Base-by-base conservation (phyloP, 257 asterid species). In the Penstemon newberryi region DNA sequence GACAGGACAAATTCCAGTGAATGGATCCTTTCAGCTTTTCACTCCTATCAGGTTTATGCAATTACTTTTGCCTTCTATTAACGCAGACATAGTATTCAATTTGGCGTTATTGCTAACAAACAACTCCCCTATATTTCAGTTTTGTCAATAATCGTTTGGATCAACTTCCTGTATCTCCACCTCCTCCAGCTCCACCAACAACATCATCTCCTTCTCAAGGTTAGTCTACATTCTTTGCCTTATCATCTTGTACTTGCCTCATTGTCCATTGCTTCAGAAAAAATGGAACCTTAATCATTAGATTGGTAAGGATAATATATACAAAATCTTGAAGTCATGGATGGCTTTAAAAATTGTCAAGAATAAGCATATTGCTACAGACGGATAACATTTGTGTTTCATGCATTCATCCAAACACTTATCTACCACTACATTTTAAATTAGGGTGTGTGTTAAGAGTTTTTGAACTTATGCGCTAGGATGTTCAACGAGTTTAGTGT, bases 21-120 rank as follows among this genome's bases (percentile, higher is more conserved):
- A 87, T 75, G 99, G 99, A 73, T 94, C 99, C 76, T 94, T 94
- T 81, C 81, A 80, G 66, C 89, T 87, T 60, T 91, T 94, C 78
- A 91, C 97, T 72, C 97, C 97, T 70, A 86, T 91, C 87, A 94
- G 99, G 99, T 94, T 75, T 70, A 68, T 65, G 56, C 57, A 33
- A 7, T 56, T 42, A 65, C 54, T 67, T 62, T 44, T 63, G 40
- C 55, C 67, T 58, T 72, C 33, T 41, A 47, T 8, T 37, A 7
- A 38, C 60, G 45, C 49, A 13, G 7, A 41, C 9, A 18, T 49
- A 59, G 46, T 69, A 64, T 78, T 40, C 39, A 46, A 6, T 64
- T 60, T 18, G 47, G 63, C 64, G 56, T 40, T 78, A 69, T 66
- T 51, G 53, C 77, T 81, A 54, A 80, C 78, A 63, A 40, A 46